Conservation (phyloP, 441 rosid genomes). For the Eugenia klotzschiana region DNA sequence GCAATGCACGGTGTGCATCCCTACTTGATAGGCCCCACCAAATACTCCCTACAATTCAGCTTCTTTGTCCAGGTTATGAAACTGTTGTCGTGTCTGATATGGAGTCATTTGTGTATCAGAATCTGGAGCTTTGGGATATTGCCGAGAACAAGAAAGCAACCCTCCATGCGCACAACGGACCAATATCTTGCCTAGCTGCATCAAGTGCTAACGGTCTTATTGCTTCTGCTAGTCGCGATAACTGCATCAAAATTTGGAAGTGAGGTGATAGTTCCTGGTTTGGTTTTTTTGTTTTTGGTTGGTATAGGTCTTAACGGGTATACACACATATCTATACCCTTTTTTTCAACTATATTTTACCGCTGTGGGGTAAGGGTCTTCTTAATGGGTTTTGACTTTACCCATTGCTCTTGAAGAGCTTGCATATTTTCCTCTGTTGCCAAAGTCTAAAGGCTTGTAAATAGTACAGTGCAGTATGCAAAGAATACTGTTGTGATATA, state of each 20-base stretch:
- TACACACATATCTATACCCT: background rate
- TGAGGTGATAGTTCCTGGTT: slow-evolving; percentile 7
- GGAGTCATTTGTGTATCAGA: slow-evolving; percentile 19
- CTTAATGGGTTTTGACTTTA: background rate
- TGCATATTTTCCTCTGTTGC: background rate
- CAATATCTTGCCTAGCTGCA: slow-evolving; percentile 60
- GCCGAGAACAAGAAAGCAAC: slow-evolving; percentile 60
- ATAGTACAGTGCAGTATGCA: background rate
- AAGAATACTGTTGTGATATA: background rate
- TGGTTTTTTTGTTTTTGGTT: background rate
- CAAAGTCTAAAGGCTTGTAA: background rate
- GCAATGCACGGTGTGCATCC: background rate
- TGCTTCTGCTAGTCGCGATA: slow-evolving; percentile 84
- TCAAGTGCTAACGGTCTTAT: slow-evolving; percentile 55
- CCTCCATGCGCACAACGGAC: slow-evolving; percentile 55
- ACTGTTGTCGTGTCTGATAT: background rate
- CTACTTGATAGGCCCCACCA: background rate
- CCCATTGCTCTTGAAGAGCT: background rate
- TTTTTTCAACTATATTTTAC: background rate
- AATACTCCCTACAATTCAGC: background rate
- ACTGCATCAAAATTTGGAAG: slow-evolving; percentile 78
- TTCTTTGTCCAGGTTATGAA: background rate
- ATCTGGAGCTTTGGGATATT: slow-evolving; percentile 89
- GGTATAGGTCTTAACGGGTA: background rate
- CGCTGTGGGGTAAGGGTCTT: background rate